Evolutionary conservation across 495 filamentous ascomycete genomes (phyloP).

Genomic region (Podospora anserina): DNA sequence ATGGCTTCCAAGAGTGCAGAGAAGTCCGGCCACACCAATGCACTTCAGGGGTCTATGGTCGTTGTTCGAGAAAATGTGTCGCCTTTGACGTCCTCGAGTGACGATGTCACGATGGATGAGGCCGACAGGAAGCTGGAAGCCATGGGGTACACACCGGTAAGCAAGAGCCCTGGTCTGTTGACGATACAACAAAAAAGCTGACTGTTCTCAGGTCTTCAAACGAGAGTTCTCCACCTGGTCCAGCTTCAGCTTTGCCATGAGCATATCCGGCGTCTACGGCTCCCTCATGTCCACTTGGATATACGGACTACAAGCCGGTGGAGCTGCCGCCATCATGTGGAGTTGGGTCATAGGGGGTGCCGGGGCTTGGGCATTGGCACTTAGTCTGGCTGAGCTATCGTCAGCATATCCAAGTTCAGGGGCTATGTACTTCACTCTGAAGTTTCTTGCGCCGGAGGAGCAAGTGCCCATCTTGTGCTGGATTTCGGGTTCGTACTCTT

Average conservation of each 20-base stretch:
- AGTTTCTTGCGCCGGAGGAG: constrained; percentile 39
- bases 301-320: constrained; percentile 59
- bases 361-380: constrained; percentile 61
- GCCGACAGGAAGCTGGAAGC: constrained; percentile 35
- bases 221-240: constrained; percentile 61
- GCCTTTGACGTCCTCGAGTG: constrained; percentile 9
- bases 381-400: constrained; percentile 55
- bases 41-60: not conserved
- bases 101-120: constrained; percentile 22
- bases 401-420: constrained; percentile 59
- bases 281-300: constrained; percentile 60
- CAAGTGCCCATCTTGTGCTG: constrained; percentile 49
- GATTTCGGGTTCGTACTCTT: constrained; percentile 34
- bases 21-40: not conserved
- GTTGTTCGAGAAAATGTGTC: not conserved
- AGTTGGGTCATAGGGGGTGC: constrained; percentile 62
- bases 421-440: constrained; percentile 51
- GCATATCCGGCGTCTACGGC: constrained; percentile 58
- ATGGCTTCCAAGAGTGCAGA: not conserved
- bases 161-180: not conserved
- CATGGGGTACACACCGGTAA: constrained; percentile 35
- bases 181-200: not conserved
- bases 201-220: constrained; percentile 51
- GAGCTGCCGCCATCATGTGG: constrained; percentile 59
- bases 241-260: constrained; percentile 62